Base-by-base conservation (phyloP, 371 early-diverging fungal genomes). In the Mortierella sp. region DNA sequence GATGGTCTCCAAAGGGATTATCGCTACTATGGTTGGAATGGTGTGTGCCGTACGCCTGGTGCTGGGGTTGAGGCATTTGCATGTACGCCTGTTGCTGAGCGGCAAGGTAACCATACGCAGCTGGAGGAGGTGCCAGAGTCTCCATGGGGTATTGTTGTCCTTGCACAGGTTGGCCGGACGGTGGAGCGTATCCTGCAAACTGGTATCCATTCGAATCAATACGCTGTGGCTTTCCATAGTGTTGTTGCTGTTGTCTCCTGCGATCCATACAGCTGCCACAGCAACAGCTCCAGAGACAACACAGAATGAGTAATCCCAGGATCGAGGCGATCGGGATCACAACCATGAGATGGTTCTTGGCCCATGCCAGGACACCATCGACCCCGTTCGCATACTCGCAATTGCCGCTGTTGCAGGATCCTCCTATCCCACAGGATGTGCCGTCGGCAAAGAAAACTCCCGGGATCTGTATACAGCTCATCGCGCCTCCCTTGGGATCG, bases 361-460 rank as follows among this genome's bases (percentile, higher is more conserved):
- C 74, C 88, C 89, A 89, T n/a, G 87, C 82, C 41, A 80, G 53
- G n/a, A 90, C 66, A 0, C 91, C 75, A 45, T 86, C 65, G 26
- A 87, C 86, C 9, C 90, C 89, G 34, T 87, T 81, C 5, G 76
- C 67, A 40, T 72, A 83, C 52, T 75, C 55, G 79, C 92, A 93
- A 4, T 31, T 29, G 8, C 91, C 91, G 3, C 77, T 58, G 8
- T 78, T 80, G 70, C 95, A 96, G 26, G 76, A 70, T 11, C 95
- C 95, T 44, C 88, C 89, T 71, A 88, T 85, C 9, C 97, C 97
- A 79, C 98, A 98, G 0, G 94, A 88, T 0, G 97, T 95, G 34
- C 97, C 98, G 76, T 98, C 97, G 26, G 95, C 79, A 77, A 96
- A 97, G 55, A 44, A 83, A 64, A 88, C 87, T 3, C 96, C 96